These are phyloP conservation scores for Diaporthe sp. DNA, from an alignment of 2,329 filamentous ascomycete species.

Conservation along the genomic window DNA sequence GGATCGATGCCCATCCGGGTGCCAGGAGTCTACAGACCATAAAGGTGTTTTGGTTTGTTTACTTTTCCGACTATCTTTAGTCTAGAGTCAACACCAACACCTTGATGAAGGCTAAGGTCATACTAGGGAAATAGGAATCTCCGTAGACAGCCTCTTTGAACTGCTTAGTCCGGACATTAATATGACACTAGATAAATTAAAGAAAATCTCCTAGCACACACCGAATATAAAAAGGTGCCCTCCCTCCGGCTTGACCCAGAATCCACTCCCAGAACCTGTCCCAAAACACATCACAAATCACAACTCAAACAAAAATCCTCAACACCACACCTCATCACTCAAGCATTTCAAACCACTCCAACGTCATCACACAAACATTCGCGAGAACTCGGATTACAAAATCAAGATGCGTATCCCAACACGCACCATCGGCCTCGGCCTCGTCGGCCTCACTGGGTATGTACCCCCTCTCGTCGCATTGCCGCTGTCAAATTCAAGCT, in stretches of 20 bases:
- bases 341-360: not conserved
- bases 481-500: not conserved
- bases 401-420: not conserved
- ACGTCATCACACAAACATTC: not conserved
- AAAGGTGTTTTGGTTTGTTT: not conserved
- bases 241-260: not conserved
- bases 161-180: not conserved
- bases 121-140: not conserved
- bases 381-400: not conserved
- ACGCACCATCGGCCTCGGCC: not conserved
- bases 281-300: not conserved
- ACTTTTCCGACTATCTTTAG: not conserved
- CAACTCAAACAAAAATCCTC: not conserved
- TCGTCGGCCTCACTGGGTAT: not conserved
- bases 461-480: not conserved
- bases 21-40: too few relatives aligned
- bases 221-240: not conserved
- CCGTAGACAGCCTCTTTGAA: not conserved
- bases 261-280: not conserved
- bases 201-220: too few relatives aligned
- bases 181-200: not conserved
- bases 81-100: not conserved
- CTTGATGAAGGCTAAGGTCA: not conserved
- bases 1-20: not conserved
- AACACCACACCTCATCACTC: not conserved